These are phyloP conservation scores for Mycena chlorophos DNA, from an alignment of 768 basidiomycete genomes.

Conservation along the genomic window DNA sequence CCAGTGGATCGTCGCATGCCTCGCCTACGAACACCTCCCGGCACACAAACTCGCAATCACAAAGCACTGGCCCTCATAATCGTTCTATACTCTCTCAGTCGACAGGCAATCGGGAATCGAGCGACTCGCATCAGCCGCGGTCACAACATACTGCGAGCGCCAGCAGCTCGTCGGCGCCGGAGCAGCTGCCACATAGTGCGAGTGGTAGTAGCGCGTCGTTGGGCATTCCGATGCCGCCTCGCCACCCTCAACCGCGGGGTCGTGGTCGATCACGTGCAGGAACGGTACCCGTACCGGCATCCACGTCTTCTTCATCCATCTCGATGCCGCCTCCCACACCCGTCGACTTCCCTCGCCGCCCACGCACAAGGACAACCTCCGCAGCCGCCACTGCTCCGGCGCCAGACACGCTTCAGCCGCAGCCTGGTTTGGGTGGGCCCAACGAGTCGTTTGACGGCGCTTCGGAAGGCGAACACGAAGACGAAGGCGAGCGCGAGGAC, in stretches of 20 bases:
- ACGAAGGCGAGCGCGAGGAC: slow-evolving; percentile 65
- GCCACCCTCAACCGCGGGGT: slow-evolving; percentile 29
- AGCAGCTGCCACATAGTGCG: slow-evolving; percentile 37
- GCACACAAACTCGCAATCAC: slow-evolving; percentile 36
- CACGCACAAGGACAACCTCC: slow-evolving; percentile 9
- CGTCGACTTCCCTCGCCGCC: slow-evolving; percentile 18
- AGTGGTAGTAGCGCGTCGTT: slow-evolving; percentile 18
- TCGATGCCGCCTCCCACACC: slow-evolving; percentile 1
- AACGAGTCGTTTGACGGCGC: slow-evolving; percentile 41
- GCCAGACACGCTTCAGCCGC: slow-evolving; percentile 12
- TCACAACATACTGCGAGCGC: slow-evolving; percentile 33
- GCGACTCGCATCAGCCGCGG: slow-evolving; percentile 57
- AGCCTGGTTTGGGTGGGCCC: slow-evolving; percentile 26
- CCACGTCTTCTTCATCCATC: slow-evolving; percentile 23
- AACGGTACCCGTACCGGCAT: slow-evolving; percentile 25
- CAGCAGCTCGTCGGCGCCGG: slow-evolving; percentile 30
- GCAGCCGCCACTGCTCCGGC: slow-evolving; percentile 7
- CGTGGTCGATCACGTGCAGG: slow-evolving; percentile 27
- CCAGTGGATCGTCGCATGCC: slow-evolving; percentile 41
- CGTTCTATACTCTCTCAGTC: slow-evolving; percentile 52
- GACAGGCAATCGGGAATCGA: slow-evolving; percentile 62
- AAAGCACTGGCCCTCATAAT: slow-evolving; percentile 9
- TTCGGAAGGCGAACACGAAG: slow-evolving; percentile 57
- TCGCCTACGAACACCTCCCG: slow-evolving; percentile 33
- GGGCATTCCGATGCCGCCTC: slow-evolving; percentile 44